Evolutionary conservation across 176 grass and related monocot genomes (phyloP), one percentile per base, ranked within the genome.

Genomic region (Carex pumila): DNA sequence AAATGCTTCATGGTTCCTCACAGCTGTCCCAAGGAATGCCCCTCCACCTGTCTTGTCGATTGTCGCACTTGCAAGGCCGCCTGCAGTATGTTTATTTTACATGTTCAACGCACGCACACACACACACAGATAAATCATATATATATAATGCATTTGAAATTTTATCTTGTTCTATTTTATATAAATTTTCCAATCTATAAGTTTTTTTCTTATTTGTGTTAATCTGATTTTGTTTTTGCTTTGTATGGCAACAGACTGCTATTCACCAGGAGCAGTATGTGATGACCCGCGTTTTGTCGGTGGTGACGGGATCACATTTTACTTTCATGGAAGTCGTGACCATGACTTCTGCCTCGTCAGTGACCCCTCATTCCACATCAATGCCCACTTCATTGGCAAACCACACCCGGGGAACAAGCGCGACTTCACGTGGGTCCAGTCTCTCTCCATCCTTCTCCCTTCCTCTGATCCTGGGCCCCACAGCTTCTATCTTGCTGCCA

Each of bases 381-480:
- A 88, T 66, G 87, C 74, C 10, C 87, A 85, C 41, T 81, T 81
- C 83, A 65, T 81, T 7, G 87, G 74, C 7, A 88, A 88, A 79
- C 73, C 74, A 0, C 82, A 68, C 21, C 56, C 83, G 29, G 21
- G 59, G 52, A 89, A 81, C 61, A 85, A 78, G 13, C 53, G 87
- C 0, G 83, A 89, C 76, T 85, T 89, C 83, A 89, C 87, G 12
- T 89, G 83, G 75, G 65, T 89, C 25, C 87, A 89, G 64, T 85
- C 83, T 30, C 21, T 89, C 30, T 62, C 56, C 12, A 39, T 89
- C 52, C 45, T 85, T 13, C 63, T 85, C 30, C 83, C 52, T 6
- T 82, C 75, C 12, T 53, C 81, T n/a, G 78, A 80, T 64, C 9
- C 39, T 58, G 64, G 30, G 12, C 53, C 56, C 77, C 87, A 89